These are phyloP conservation scores for Viola pubescens DNA, from an alignment of 441 rosid genomes.

Conservation along the genomic window DNA sequence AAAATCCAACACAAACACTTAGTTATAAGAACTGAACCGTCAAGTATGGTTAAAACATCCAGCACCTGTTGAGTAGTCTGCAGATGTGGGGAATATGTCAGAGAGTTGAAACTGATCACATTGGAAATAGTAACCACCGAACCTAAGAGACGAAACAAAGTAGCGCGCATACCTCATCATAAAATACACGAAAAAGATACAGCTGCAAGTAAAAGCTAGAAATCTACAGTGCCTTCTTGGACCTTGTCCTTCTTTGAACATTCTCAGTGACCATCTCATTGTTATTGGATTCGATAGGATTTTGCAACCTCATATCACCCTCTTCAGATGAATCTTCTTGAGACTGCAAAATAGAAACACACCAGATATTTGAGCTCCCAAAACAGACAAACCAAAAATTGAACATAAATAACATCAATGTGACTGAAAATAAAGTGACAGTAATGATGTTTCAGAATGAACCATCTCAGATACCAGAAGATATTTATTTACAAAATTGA, in stretches of 20 bases:
- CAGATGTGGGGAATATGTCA: not conserved
- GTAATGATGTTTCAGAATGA: not conserved
- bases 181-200: not conserved
- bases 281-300: conserved; percentile 10
- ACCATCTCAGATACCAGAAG: not conserved
- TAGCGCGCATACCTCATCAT: conserved; percentile 3
- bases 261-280: conserved; percentile 6
- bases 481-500: no score
- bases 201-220: conserved; percentile 4
- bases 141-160: not conserved
- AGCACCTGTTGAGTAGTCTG: not conserved
- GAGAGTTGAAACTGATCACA: not conserved
- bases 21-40: no score
- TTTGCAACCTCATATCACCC: conserved; percentile 8
- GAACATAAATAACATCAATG: not conserved
- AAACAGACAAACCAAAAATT: not conserved
- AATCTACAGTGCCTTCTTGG: conserved; percentile 22
- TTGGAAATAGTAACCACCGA: not conserved
- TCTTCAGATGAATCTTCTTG: conserved; percentile 9
- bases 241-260: conserved; percentile 27
- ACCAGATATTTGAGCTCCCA: not conserved
- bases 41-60: no score
- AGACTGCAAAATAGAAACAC: conserved; percentile 10
- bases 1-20: no score
- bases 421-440: not conserved